phyloP scores from a whole-genome alignment of 805 yeast genomes.

The Pichia rugopelliculosa region DNA sequence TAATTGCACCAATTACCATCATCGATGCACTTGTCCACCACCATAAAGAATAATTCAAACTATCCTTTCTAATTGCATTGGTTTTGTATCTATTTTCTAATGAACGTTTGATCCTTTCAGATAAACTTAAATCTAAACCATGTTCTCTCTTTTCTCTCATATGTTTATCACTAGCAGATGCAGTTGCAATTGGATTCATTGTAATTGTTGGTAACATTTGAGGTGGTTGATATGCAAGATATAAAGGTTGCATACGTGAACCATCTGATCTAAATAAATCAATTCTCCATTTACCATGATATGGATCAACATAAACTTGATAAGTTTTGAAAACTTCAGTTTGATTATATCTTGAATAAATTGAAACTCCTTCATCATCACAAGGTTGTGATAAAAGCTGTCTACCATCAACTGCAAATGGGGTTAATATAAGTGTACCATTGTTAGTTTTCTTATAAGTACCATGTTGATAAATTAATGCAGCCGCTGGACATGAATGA shows the following conservation, averaged over 20 bases:
- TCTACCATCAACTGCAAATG: conserved; percentile 85
- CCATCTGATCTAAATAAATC: conserved; percentile 76
- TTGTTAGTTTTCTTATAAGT: conserved; percentile 53
- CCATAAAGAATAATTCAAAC: conserved; percentile 38
- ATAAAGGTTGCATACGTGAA: conserved; percentile 74
- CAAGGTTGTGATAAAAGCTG: conserved; percentile 89
- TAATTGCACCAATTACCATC: conserved; percentile 25
- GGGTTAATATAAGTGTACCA: conserved; percentile 63
- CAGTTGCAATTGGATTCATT: conserved; percentile 66
- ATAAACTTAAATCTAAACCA: conserved; percentile 22
- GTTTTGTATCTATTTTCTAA: conserved; percentile 77
- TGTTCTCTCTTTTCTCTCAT: conserved; percentile 11
- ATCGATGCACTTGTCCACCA: conserved; percentile 51
- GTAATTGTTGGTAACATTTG: conserved; percentile 93
- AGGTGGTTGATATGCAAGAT: conserved; percentile 89
- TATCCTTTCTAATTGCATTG: conserved; percentile 46
- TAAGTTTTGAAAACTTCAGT: conserved; percentile 51
- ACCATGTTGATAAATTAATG: conserved; percentile 85
- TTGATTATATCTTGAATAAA: conserved; percentile 69
- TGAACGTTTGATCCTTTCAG: conserved; percentile 53
- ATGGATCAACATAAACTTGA: conserved; percentile 58
- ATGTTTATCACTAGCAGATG: conserved; percentile 12
- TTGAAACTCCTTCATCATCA: conserved; percentile 47
- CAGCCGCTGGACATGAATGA: conserved; percentile 80
- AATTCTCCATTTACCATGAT: conserved; percentile 77